A percentile compares a stretch with the other conserved stretches of the same genome.
These are phyloP conservation scores for Cyclocybe aegerita DNA, from an alignment of 768 basidiomycete genomes.

Conservation along the genomic window DNA sequence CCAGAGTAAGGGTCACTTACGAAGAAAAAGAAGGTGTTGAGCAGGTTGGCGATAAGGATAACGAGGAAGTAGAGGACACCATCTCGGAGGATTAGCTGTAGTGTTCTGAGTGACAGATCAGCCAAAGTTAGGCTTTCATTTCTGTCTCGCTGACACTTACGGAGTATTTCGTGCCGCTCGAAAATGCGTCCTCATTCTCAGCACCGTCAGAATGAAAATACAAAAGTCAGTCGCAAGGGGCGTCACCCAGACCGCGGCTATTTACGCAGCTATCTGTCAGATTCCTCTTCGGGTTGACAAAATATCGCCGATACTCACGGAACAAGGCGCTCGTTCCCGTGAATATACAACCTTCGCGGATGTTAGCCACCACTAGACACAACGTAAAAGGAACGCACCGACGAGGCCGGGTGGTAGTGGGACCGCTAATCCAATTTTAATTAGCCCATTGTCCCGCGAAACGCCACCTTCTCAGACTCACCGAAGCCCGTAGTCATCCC, in stretches of 20 bases:
- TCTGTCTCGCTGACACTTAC: constrained; percentile 7
- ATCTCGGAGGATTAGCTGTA: constrained; percentile 25
- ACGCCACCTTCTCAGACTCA: constrained; percentile 10
- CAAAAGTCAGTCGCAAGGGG: constrained; percentile 21
- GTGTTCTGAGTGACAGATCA: constrained; percentile 7
- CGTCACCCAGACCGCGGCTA: constrained; percentile 26
- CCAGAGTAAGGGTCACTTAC: constrained; percentile 13
- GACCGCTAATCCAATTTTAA: constrained; percentile 9
- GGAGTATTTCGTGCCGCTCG: constrained; percentile 4
- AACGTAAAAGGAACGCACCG: constrained; percentile 8
- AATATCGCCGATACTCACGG: constrained; percentile 12
- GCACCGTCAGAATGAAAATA: constrained; percentile 18
- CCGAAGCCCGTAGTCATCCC: constrained; percentile 20
- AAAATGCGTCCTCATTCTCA: constrained; percentile 13
- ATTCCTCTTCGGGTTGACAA: background rate
- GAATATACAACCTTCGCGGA: constrained; percentile 21
- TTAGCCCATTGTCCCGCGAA: background rate
- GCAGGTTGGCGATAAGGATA: constrained; percentile 24
- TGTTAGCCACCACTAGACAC: background rate
- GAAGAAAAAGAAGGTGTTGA: constrained; percentile 25
- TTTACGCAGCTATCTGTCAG: background rate
- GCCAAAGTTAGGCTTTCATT: background rate
- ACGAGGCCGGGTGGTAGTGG: constrained; percentile 17
- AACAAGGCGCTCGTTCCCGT: constrained; percentile 14
- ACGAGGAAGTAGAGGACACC: constrained; percentile 26